phyloP scores from a whole-genome alignment of 768 basidiomycete genomes.

The Panaeolus cyanescens region DNA sequence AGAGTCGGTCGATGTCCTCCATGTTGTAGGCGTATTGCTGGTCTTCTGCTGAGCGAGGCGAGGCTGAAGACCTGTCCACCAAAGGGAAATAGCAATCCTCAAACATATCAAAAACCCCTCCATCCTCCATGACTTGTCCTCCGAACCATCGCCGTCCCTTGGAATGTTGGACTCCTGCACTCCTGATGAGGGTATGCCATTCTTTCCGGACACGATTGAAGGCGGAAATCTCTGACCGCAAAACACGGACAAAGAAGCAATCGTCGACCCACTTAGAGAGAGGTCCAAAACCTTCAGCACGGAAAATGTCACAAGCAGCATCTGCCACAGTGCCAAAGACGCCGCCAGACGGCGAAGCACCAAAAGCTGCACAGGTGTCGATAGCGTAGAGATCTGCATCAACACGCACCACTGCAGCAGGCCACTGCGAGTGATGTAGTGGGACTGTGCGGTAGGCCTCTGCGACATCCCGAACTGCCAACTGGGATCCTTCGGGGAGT shows the following conservation, averaged over 20 bases:
- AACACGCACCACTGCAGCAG: constrained; percentile 23
- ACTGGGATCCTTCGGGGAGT: constrained; percentile 36
- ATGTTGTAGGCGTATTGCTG: no score
- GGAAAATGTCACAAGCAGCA: constrained; percentile 17
- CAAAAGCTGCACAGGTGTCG: constrained; percentile 22
- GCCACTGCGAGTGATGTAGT: constrained; percentile 34
- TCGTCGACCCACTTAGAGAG: constrained; percentile 28
- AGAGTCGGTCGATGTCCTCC: constrained; percentile 32
- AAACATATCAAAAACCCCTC: constrained; percentile 23
- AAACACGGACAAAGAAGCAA: constrained; percentile 22
- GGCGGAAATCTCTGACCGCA: constrained; percentile 13
- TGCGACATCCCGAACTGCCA: constrained; percentile 30
- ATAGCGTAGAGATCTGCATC: constrained; percentile 16
- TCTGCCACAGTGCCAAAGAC: constrained; percentile 20
- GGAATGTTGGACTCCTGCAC: not conserved
- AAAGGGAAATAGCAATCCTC: constrained; percentile 21
- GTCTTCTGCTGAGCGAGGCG: constrained; percentile 10
- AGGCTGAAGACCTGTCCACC: constrained; percentile 21
- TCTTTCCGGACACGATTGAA: constrained; percentile 18
- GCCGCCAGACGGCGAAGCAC: constrained; percentile 12
- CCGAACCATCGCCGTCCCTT: constrained; percentile 17
- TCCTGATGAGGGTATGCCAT: constrained; percentile 8
- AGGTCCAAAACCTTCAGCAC: constrained; percentile 19
- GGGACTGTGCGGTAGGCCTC: constrained; percentile 37
- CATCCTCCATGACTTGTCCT: constrained; percentile 17